Base-by-base conservation (phyloP, 2,329 filamentous ascomycete species). In the Penicillium sp. region DNA sequence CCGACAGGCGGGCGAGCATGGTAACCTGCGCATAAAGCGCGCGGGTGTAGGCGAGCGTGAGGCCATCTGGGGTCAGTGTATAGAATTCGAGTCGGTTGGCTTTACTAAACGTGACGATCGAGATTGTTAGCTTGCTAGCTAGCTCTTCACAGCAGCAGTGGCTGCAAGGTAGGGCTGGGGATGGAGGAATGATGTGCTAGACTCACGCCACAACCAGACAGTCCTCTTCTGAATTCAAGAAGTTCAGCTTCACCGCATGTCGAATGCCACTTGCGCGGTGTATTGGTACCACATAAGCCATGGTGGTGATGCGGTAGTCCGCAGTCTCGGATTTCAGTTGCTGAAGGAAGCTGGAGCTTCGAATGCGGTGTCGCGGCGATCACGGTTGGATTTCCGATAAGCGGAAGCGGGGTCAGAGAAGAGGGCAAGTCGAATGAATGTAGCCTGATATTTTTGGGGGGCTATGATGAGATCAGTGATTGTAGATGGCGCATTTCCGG, bases 241-340 rank as follows among this genome's bases (percentile, higher is more conserved):
- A 87, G 65, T 86, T 87, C 56, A 93, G 82, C 69, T 88, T 90
- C 62, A 97, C 74, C 13, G 92, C 93, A 83, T 96, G 90, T 51
- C 92, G 87, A 60, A 97, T 87, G 78, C 91, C 96, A 72, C 91
- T 97, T 21, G 94, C 89, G 66, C 87, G 84, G 74, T 99, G 94
- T 53, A 99, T 94, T 34, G 94, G 92, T 58, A 91, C 92, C 67
- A 99, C 81, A 74, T 97, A 99, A 48, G 94, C 90, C 94, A 99
- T 99, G 55, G 48, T 67, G 51, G 18, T 37, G 28, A 26, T 52
- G 18, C 10, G 34, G 34, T 19, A 24, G 19, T 33, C 48, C 6
- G 40, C 49, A 40, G 46, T 46, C 21, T 36, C 54, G 24, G 24
- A 46, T 54, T 52, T 52, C 46, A 45, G n/a, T n/a, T 51, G 54